Conservation (phyloP, 2,329 filamentous ascomycete genomes). For the Chrysosphaeria jannelii region DNA sequence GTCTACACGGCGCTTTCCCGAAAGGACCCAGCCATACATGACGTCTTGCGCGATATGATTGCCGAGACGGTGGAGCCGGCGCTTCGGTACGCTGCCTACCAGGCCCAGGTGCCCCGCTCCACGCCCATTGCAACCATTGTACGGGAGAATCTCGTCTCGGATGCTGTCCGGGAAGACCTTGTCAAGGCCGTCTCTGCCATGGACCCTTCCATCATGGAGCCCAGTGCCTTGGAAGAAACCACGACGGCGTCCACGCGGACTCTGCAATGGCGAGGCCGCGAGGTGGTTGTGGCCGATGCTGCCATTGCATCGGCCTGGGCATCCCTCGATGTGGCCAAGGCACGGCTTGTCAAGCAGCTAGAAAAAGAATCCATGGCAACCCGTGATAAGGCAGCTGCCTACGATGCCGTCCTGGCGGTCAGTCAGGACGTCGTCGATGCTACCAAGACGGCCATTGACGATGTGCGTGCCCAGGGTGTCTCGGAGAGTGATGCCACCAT, state of each 20-base stretch:
- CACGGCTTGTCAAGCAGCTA: too few species aligned
- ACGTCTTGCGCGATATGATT: slow-evolving; percentile 63
- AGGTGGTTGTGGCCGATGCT: slow-evolving; percentile 74
- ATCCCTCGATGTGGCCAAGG: slow-evolving; percentile 26
- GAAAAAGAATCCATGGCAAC: slow-evolving; percentile 17
- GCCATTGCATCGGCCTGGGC: slow-evolving; percentile 66
- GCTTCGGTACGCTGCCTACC: slow-evolving; percentile 81
- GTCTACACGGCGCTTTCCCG: slow-evolving; percentile 53
- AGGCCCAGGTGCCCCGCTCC: slow-evolving; percentile 63
- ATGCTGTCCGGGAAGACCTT: slow-evolving; percentile 41
- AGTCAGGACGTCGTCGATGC: slow-evolving; percentile 87
- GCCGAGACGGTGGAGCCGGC: slow-evolving; percentile 72
- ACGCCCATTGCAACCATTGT: slow-evolving; percentile 54
- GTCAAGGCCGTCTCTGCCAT: slow-evolving; percentile 38
- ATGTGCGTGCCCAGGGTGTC: slow-evolving; percentile 56
- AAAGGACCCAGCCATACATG: slow-evolving; percentile 27
- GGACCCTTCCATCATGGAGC: slow-evolving; percentile 31
- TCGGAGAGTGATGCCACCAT: slow-evolving; percentile 60
- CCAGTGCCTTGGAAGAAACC: too few species aligned
- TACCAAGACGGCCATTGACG: slow-evolving; percentile 77
- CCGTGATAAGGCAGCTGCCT: slow-evolving; percentile 52
- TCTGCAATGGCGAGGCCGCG: slow-evolving; percentile 60
- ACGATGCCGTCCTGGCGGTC: slow-evolving; percentile 68
- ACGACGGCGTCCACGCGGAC: slow-evolving; percentile 33
- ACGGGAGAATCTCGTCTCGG: slow-evolving; percentile 43